Conservation (phyloP, 345 rosid species). For the Tarenaya hassleriana region DNA sequence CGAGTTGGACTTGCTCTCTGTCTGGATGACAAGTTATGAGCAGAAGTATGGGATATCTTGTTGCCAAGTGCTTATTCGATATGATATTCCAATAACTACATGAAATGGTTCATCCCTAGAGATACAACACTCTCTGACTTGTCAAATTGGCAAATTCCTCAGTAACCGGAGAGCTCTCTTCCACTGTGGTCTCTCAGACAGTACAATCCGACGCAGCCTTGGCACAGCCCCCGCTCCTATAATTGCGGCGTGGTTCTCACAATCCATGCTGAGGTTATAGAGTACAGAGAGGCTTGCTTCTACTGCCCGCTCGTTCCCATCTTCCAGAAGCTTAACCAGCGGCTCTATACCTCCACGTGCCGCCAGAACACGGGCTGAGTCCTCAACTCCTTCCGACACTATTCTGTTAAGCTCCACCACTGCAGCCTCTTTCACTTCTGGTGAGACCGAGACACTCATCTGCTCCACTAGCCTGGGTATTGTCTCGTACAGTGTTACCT, state of each 20-base stretch:
- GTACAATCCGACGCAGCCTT: conserved; percentile 49
- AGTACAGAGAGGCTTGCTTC: conserved; percentile 68
- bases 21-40: too few species aligned
- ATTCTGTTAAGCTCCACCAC: conserved; percentile 75
- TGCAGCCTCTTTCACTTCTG: conserved; percentile 59
- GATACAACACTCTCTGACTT: too few species aligned
- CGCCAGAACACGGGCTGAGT: conserved; percentile 51
- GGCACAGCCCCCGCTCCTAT: conserved; percentile 54
- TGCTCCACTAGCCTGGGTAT: conserved; percentile 73
- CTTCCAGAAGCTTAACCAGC: conserved; percentile 56
- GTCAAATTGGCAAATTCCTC: conserved; percentile 41
- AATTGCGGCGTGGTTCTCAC: conserved; percentile 65
- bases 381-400: conserved; percentile 57
- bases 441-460: conserved; percentile 42
- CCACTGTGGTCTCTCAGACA: conserved; percentile 59
- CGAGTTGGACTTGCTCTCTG: too few species aligned
- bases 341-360: conserved; percentile 60
- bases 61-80: too few species aligned
- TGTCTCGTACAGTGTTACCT: conserved; percentile 44
- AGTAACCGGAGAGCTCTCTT: conserved; percentile 57
- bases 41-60: too few species aligned
- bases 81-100: neutral
- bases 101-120: neutral
- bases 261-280: conserved; percentile 76
- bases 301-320: conserved; percentile 45